Conservation (phyloP, 192 early-diverging fungal genomes). For the Linnemannia zychae region DNA sequence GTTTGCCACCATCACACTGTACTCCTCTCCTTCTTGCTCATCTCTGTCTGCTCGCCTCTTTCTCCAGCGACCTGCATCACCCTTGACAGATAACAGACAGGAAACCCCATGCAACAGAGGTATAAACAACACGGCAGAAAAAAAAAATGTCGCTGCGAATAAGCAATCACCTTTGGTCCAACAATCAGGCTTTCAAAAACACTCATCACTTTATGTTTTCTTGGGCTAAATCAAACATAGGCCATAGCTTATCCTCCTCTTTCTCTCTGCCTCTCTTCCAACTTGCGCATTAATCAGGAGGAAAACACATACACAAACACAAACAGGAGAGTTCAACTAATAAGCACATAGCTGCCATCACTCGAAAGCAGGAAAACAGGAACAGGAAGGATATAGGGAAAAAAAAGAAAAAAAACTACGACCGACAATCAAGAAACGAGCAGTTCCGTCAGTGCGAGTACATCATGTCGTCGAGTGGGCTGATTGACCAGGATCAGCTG, state of each 20-base stretch:
- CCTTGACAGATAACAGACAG: neutral
- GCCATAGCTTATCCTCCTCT: no score
- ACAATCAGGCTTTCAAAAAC: neutral
- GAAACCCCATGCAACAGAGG: neutral
- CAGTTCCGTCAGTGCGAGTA: neutral
- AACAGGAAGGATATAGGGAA: neutral
- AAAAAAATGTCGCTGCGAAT: no score
- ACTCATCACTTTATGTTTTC: no score
- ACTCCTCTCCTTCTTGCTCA: neutral
- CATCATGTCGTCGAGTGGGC: conserved; percentile 6
- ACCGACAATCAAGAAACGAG: neutral
- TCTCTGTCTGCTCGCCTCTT: neutral
- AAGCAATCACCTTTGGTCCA: neutral
- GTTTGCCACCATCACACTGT: neutral
- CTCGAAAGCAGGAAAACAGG: neutral
- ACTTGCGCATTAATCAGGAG: no score
- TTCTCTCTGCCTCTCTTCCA: no score
- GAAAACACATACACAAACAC: no score
- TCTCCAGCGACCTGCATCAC: neutral
- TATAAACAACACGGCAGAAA: no score
- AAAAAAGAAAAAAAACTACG: neutral
- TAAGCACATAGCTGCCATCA: no score
- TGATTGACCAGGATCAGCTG: conserved; percentile 49
- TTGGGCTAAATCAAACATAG: no score
- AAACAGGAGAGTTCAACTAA: no score